Base-by-base conservation (phyloP, 108 stramenopile species). In the Stephanodiscus minutulus region DNA sequence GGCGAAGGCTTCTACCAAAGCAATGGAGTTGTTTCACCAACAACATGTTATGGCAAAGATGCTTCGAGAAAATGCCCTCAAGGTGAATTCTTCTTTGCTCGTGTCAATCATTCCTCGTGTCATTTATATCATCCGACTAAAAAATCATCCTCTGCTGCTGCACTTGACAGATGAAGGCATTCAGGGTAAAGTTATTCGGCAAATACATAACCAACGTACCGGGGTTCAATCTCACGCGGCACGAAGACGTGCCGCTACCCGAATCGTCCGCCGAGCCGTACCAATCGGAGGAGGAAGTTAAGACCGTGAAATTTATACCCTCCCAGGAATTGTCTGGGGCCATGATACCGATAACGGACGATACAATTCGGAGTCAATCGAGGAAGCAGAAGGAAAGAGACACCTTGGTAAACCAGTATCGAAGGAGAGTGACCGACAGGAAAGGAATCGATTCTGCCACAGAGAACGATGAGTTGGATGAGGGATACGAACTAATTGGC, bases 41-140 rank as follows among this genome's bases (percentile, higher is more conserved):
- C 72, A 76, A 15, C 52, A 39, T 1, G 47, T 68, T 62, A 68
- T 43, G 55, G 73, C 85, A 3, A 80, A 88, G 24, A 63, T 84
- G 1, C 68, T 79, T 17, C 80, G 88, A 20, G 91, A 91, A 61
- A 83, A 88, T 50, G 86, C 91, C 9, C 57, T 89, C 12, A 91
- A 91, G 61, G 58, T 87, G 18, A 87, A 85, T 68, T 70, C 15
- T 60, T 13, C 21, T 15, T 9, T 39, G 37, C 3, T 15, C 29
- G 20, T 13, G 4, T 2, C 15, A 5, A 13, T 37, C 37, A 7
- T 41, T 21, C 37, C 36, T 36, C 20, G 5, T 36, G n/a, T n/a
- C n/a, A 33, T 58, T 29, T 2, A 60, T 20, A 49, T 47, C n/a
- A 21, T 8, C 36, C 41, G 13, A 53, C 39, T 25, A 22, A 36